Base-by-base conservation (phyloP, 176 grass and related monocot species). In the Melocanna baccifera region DNA sequence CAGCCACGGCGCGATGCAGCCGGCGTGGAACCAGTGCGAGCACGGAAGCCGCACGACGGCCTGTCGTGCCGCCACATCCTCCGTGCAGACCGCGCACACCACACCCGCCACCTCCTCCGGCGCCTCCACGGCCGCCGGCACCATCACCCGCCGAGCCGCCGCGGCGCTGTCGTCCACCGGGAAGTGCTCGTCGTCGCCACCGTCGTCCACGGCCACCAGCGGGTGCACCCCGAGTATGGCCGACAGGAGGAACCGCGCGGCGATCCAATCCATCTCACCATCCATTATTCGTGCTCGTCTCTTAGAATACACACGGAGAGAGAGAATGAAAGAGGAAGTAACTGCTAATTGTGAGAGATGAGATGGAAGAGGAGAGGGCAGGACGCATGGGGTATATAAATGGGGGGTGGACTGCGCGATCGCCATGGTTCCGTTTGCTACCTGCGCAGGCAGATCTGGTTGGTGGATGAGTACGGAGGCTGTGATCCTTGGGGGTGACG, bases 1-100 rank as follows among this genome's bases (percentile, higher is more conserved):
- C 1, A 85, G 63, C 83, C 83, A 78, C 1, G 73, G 83, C 41
- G 39, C 42, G 72, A 85, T 85, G 83, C 83, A 85, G 12, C 11
- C 48, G 20, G 14, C 45, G 36, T 85, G 83, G 73, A 78, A 85
- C 57, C 64, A 85, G 64, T 85, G 83, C 29, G 83, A 36, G 63
- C 83, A 85, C 6, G 63, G 48, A 36, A 85, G 74, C 62, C 47
- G 73, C 83, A 55, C 74, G 1, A 77, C 50, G 12, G 47, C 50
- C 34, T 85, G 62, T 25, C n/a, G 72, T 6, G 37, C 23, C 12
- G 83, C 62, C 6, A 85, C 63, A 50, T 77, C 73, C 30, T 85
- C 83, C 34, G 50, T 69, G 59, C 83, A 85, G 22, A 85, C 83
- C 32, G 48, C 73, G 23, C 83, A 77, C 30, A 71, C 39, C 12